Evolutionary conservation across 352 stramenopile genomes (phyloP).

Genomic region (Pythium aquatile): DNA sequence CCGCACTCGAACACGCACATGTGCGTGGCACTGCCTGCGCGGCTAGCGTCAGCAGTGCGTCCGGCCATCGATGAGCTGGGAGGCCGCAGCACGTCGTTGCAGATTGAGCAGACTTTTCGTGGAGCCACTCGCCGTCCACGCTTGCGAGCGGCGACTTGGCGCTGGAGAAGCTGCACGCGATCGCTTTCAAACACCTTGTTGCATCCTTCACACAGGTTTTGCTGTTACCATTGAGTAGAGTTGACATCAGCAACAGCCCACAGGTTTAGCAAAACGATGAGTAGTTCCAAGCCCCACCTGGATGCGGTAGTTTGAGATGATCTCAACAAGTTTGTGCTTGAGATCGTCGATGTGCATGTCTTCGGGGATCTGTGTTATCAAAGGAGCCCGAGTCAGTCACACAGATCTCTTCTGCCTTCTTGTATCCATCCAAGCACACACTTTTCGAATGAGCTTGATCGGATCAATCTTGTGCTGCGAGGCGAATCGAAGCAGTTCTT

Average conservation of each 20-base stretch:
- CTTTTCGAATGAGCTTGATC: conserved; percentile 83
- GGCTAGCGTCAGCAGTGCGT: conserved; percentile 3
- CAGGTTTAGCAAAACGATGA: too few relatives aligned
- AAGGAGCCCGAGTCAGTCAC: background rate
- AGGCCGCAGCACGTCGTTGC: conserved; percentile 51
- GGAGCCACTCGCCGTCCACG: conserved; percentile 54
- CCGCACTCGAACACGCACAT: conserved; percentile 83
- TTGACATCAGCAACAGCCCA: too few relatives aligned
- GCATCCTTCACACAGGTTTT: conserved; percentile 74
- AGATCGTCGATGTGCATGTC: conserved; percentile 82
- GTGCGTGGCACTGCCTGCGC: conserved; percentile 32
- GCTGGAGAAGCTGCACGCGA: conserved; percentile 62
- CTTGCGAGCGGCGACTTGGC: conserved; percentile 64
- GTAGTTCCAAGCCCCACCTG: conserved; percentile 40
- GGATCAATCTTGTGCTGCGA: conserved; percentile 83
- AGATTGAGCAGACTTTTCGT: conserved; percentile 66
- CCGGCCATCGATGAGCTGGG: conserved; percentile 27
- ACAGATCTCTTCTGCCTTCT: background rate
- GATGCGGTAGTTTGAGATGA: conserved; percentile 79
- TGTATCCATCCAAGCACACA: conserved; percentile 18
- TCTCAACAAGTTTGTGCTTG: conserved; percentile 78
- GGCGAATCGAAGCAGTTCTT: conserved; percentile 68
- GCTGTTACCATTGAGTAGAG: conserved; percentile 26
- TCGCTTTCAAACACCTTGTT: conserved; percentile 82
- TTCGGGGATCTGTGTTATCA: conserved; percentile 54